Evolutionary conservation across 2,329 filamentous ascomycete genomes (phyloP).

Genomic region (Colletotrichum sp.): DNA sequence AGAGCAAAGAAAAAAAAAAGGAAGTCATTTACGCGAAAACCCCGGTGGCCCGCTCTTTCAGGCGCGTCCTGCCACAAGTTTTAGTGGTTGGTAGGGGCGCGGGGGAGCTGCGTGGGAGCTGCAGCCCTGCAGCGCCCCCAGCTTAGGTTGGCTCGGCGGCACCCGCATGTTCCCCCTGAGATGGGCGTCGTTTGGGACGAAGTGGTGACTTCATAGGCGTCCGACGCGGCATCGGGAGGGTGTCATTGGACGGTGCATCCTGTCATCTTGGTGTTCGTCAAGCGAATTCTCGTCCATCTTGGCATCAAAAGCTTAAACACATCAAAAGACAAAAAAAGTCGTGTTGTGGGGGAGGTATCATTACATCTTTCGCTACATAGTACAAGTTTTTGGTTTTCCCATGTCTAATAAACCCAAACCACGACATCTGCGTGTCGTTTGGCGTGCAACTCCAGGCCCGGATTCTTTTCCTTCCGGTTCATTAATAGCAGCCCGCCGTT

Average conservation of each 20-base stretch:
- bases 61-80: conserved; percentile 1
- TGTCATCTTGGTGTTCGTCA: not conserved
- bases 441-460: conserved; percentile 10
- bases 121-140: conserved; percentile 6
- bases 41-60: not conserved
- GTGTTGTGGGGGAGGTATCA: conserved; percentile 10
- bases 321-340: not conserved
- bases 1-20: not conserved
- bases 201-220: conserved; percentile 2
- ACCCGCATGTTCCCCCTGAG: not conserved
- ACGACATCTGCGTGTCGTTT: not conserved
- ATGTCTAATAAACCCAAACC: not conserved
- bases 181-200: not conserved
- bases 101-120: conserved; percentile 4
- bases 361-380: conserved; percentile 8
- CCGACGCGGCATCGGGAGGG: not conserved
- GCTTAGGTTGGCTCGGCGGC: not conserved
- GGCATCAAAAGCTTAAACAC: not conserved
- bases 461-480: not conserved
- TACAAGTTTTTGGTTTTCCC: conserved; percentile 13
- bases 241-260: not conserved
- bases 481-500: conserved; percentile 7
- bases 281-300: not conserved
- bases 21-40: conserved; percentile 9
- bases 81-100: not conserved